Evolutionary conservation across 2,329 filamentous ascomycete species (phyloP).

Genomic region (Metarhizium brunneum): DNA sequence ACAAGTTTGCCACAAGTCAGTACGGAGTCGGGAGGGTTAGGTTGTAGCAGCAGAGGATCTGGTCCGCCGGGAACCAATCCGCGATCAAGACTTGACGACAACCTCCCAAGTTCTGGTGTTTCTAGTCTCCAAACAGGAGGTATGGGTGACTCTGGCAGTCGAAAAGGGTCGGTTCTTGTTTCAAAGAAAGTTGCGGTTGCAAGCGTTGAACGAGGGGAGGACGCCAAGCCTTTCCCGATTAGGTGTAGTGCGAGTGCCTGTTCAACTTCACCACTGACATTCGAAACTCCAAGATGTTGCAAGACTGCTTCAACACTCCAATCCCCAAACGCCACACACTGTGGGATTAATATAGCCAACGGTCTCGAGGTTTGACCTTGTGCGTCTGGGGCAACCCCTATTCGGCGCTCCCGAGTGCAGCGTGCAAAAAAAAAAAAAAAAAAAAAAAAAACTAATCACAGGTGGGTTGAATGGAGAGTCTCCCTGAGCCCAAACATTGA

Average conservation of each 20-base stretch:
- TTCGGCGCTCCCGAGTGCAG: background rate
- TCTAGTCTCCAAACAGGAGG: background rate
- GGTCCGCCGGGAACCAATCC: background rate
- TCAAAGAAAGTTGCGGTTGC: background rate
- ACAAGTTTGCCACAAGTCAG: too few relatives aligned
- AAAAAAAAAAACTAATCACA: background rate
- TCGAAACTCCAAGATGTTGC: conserved; percentile 38
- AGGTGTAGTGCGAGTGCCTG: conserved; percentile 1
- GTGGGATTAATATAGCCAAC: background rate
- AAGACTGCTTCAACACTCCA: conserved; percentile 34
- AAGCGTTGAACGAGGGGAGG: background rate
- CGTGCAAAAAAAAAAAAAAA: background rate
- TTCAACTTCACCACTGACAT: conserved; percentile 11
- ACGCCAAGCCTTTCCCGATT: background rate
- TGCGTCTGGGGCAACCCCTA: background rate
- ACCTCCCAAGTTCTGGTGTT: background rate
- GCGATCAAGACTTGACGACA: background rate
- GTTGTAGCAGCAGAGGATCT: too few relatives aligned
- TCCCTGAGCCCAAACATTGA: too few relatives aligned
- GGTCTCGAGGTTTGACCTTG: background rate
- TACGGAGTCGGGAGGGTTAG: too few relatives aligned
- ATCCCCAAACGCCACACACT: conserved; percentile 8
- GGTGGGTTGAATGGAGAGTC: background rate
- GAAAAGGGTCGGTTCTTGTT: background rate
- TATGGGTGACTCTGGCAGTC: background rate